phyloP scores from a whole-genome alignment of 2,329 filamentous ascomycete species.

The Fulvia fulva region DNA sequence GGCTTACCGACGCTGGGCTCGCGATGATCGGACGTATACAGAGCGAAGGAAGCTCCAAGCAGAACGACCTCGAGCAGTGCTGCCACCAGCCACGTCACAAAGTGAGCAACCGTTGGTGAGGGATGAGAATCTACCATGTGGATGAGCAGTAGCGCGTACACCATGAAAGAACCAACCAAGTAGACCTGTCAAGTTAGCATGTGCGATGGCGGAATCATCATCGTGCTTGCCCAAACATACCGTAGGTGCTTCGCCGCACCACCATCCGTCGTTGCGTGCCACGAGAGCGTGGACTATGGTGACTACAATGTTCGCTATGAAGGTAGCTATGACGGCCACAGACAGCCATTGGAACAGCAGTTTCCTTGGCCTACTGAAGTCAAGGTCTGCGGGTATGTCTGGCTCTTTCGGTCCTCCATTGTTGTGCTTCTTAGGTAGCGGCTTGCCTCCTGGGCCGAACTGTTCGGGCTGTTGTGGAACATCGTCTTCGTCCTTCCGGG shows the following conservation, averaged over 20 bases:
- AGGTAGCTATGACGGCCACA: constrained; percentile 66
- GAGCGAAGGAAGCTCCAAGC: constrained; percentile 61
- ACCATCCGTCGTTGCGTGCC: constrained; percentile 65
- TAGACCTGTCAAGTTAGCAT: constrained; percentile 62
- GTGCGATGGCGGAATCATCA: constrained; percentile 1
- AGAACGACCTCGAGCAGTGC: constrained; percentile 70
- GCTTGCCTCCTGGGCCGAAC: constrained; percentile 83
- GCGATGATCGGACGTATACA: constrained; percentile 66
- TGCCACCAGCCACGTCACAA: constrained; percentile 72
- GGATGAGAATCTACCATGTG: constrained; percentile 80
- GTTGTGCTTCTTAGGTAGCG: constrained; percentile 63
- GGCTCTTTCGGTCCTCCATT: constrained; percentile 53
- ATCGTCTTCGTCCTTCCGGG: constrained; percentile 44
- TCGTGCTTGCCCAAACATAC: constrained; percentile 48
- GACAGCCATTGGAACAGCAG: constrained; percentile 72
- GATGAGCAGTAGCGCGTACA: constrained; percentile 80
- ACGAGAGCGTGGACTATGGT: constrained; percentile 71
- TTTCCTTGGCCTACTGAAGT: constrained; percentile 65
- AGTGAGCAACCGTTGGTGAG: constrained; percentile 74
- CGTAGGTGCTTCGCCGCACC: constrained; percentile 74
- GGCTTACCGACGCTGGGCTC: constrained; percentile 51
- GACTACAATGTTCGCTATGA: constrained; percentile 69
- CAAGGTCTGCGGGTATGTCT: constrained; percentile 43
- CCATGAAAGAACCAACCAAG: constrained; percentile 76
- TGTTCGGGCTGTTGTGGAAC: constrained; percentile 40